Conservation (phyloP, 1,139 yeast genomes). For the Kluyveromyces marxianus region DNA sequence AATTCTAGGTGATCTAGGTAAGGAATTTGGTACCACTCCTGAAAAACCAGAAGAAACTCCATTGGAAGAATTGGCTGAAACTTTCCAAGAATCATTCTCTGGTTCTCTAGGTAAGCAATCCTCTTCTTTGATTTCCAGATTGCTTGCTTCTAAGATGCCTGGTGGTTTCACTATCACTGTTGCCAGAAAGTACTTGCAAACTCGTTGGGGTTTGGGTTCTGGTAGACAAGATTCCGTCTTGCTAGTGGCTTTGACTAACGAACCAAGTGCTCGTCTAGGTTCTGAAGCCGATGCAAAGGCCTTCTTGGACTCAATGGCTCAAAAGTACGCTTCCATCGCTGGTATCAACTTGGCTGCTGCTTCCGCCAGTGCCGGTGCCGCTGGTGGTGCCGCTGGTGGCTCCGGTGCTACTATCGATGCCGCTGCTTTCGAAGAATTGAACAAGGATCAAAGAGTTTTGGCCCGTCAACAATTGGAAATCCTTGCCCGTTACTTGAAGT, state of each 20-base stretch:
- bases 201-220: slow-evolving; percentile 83
- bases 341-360: slow-evolving; percentile 74
- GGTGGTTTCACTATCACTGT: slow-evolving; percentile 93
- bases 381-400: slow-evolving; percentile 51
- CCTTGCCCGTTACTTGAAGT: slow-evolving; percentile 86
- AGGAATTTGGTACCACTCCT: slow-evolving; percentile 95
- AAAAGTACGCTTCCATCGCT: slow-evolving; percentile 74
- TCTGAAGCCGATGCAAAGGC: slow-evolving; percentile 85
- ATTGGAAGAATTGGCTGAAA: slow-evolving; percentile 88
- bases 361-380: slow-evolving; percentile 43
- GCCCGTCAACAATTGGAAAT: slow-evolving; percentile 96
- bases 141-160: slow-evolving; percentile 96
- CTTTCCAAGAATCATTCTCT: slow-evolving; percentile 80
- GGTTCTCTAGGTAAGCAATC: slow-evolving; percentile 94
- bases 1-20: slow-evolving; percentile 95
- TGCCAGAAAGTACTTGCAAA: slow-evolving; percentile 84
- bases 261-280: slow-evolving; percentile 79
- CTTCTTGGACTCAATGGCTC: slow-evolving; percentile 73
- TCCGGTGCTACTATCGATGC: slow-evolving; percentile 91
- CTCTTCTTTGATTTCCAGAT: slow-evolving; percentile 76
- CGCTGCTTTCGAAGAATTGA: slow-evolving; percentile 91
- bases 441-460: slow-evolving; percentile 79
- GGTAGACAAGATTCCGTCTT: slow-evolving; percentile 94
- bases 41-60: slow-evolving; percentile 99
- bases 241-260: slow-evolving; percentile 74